Evolutionary conservation across 2,329 filamentous ascomycete species (phyloP), one percentile per base, ranked within the genome.

Genomic region (Paradendryphiella salina): DNA sequence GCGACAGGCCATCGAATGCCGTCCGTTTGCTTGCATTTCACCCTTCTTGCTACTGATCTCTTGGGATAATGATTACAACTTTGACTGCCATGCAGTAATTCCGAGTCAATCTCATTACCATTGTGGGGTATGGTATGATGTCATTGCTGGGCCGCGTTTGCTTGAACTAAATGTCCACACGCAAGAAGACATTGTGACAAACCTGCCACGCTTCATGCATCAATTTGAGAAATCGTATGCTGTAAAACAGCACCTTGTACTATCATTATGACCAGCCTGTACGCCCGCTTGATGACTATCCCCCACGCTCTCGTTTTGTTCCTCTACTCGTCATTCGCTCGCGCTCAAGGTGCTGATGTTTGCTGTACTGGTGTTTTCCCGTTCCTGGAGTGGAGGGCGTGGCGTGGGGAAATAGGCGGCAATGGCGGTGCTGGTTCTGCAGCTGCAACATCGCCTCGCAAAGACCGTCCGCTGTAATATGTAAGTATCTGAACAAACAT

Each of bases 381-480:
- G 15, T 63, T 66, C 2, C 53, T 35, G 14, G 50, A 46, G 10
- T 58, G 46, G 2, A 60, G 23, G 15, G 57, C 58, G 38, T 45
- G 32, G 14, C 39, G 51, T 13, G 57, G 61, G 17, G 64, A 63
- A 14, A 65, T 59, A 31, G 59, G 63, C 5, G 67, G 65, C 29
- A 66, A 39, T 10, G 66, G 66, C n/a, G 67, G 64, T 17, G 60
- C 61, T 28, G 47, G 38, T 0, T 56, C 56, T 23, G 42, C 50
- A 1, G 50, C 47, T 11, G 53, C 50, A 11, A 52, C 48, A 8
- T 69, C 64, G 6, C 45, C 37, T 42, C 54, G 59, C 8, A 72
- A 38, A 45, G 69, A 63, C 37, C 59, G 69, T 11, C 60, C 63
- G 38, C 69, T 71, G 28, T 7, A 5, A 14, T 7, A 11, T 10